Evolutionary conservation across 108 stramenopile genomes (phyloP), one percentile per base, ranked within the genome.

Genomic region (Pseudonitzschia multistriata): DNA sequence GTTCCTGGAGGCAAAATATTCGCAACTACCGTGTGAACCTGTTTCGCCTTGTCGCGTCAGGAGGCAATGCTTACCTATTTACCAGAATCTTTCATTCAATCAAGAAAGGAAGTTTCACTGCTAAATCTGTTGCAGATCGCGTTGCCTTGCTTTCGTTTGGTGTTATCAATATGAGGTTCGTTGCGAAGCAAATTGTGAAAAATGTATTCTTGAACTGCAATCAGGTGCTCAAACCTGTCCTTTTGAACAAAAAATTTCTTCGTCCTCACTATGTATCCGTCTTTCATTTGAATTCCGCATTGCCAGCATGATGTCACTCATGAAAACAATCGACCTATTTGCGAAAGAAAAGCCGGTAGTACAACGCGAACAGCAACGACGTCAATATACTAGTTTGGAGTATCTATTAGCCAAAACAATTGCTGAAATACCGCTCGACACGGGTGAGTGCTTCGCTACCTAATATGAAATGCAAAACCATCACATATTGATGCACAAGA

Each of bases 351-450:
- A 83, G 47, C 71, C 80, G 22, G 88, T 95, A 2, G 90, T 95
- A 0, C 71, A 72, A 50, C 88, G 94, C 0, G 94, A 95, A 62
- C 84, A 87, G 66, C 85, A 81, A 76, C 67, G 88, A 14, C 62
- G 63, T 10, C 78, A 85, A 28, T 95, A 95, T 63, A 81, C 80
- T 2, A 88, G 78, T 31, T 37, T 86, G 55, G 91, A 95, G 67
- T 95, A 95, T 67, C 76, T 95, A n/a, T 67, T 95, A 8, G 83
- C 91, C 31, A 95, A 95, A 70, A 74, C 80, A 17, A 28, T 91
- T 17, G 87, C 94, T 5, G 91, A 95, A 72, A 70, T 95, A 3
- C 91, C 94, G 3, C 27, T 91, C 55, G 94, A 95, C 70, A 60
- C 72, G 5, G 53, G 37, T 39, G 10, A 39, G 37, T 39, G 37